phyloP scores from a whole-genome alignment of 2,329 filamentous ascomycete genomes.

The Fusarium beomiforme region DNA sequence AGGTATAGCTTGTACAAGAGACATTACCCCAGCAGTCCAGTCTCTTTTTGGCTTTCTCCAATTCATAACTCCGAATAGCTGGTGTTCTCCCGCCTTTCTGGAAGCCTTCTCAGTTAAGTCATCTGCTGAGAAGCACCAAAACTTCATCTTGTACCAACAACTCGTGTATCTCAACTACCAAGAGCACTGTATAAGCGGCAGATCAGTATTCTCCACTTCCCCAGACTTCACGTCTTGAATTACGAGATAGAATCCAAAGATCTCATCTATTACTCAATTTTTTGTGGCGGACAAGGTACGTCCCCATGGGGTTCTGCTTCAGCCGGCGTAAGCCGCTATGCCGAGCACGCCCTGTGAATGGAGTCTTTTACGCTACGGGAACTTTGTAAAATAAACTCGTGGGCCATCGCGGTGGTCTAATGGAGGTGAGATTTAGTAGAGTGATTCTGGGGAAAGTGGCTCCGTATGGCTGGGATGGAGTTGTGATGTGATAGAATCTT shows the following conservation, averaged over 20 bases:
- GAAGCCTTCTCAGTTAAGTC: slow-evolving; percentile 7
- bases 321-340: slow-evolving; percentile 26
- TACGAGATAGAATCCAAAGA: slow-evolving; percentile 22
- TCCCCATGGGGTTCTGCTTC: slow-evolving; percentile 24
- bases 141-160: not conserved
- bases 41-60: not conserved
- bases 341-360: slow-evolving; percentile 1
- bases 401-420: slow-evolving; percentile 9
- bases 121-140: not conserved
- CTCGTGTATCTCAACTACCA: not conserved
- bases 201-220: slow-evolving; percentile 20
- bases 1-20: not conserved
- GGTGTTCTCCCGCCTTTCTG: slow-evolving; percentile 3
- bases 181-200: not conserved
- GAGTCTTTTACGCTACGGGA: not conserved
- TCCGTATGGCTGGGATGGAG: slow-evolving; percentile 10
- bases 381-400: slow-evolving; percentile 16
- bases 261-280: slow-evolving; percentile 30
- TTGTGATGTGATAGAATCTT: not conserved
- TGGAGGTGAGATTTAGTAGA: not conserved
- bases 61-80: slow-evolving; percentile 3
- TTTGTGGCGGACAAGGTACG: slow-evolving; percentile 16
- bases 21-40: not conserved
- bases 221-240: slow-evolving; percentile 22
- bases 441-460: slow-evolving; percentile 12